phyloP scores from a whole-genome alignment of 768 basidiomycete species.

The Lactifluus echinatus region DNA sequence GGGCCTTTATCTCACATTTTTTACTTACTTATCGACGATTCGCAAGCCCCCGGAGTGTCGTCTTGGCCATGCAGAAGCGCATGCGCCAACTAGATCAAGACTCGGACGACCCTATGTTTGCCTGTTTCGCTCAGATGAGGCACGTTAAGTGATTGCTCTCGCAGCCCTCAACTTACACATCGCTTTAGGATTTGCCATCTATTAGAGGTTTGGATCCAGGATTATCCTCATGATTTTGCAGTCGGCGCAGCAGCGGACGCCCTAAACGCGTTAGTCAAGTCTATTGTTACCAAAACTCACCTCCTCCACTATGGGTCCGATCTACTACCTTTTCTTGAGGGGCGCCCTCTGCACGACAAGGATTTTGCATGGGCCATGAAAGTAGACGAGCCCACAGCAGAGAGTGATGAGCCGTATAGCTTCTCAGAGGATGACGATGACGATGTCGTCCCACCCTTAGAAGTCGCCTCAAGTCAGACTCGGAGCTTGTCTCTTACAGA shows the following conservation, averaged over 20 bases:
- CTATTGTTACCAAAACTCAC: constrained; percentile 70
- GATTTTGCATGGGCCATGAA: constrained; percentile 73
- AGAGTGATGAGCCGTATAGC: constrained; percentile 54
- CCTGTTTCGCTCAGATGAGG: constrained; percentile 86
- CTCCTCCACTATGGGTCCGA: constrained; percentile 80
- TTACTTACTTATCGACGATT: constrained; percentile 80
- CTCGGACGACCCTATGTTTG: constrained; percentile 74
- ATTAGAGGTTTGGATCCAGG: constrained; percentile 66
- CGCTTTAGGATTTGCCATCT: constrained; percentile 68
- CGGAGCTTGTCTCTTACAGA: constrained; percentile 5
- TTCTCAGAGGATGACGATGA: constrained; percentile 47
- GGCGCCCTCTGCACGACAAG: constrained; percentile 55
- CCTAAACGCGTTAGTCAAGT: constrained; percentile 66
- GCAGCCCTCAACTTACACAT: not conserved
- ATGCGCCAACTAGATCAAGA: constrained; percentile 70
- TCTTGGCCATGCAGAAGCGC: constrained; percentile 84
- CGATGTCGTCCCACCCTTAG: constrained; percentile 20
- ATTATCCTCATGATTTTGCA: constrained; percentile 74
- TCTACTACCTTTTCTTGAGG: constrained; percentile 71
- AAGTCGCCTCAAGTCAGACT: constrained; percentile 22
- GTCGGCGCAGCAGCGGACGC: constrained; percentile 67
- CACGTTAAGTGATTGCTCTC: constrained; percentile 24
- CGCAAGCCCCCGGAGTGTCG: constrained; percentile 64
- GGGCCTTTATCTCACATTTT: constrained; percentile 70
- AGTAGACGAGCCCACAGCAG: constrained; percentile 45